Base-by-base conservation (phyloP, 2,329 filamentous ascomycete species). In the Diaporthe citri region DNA sequence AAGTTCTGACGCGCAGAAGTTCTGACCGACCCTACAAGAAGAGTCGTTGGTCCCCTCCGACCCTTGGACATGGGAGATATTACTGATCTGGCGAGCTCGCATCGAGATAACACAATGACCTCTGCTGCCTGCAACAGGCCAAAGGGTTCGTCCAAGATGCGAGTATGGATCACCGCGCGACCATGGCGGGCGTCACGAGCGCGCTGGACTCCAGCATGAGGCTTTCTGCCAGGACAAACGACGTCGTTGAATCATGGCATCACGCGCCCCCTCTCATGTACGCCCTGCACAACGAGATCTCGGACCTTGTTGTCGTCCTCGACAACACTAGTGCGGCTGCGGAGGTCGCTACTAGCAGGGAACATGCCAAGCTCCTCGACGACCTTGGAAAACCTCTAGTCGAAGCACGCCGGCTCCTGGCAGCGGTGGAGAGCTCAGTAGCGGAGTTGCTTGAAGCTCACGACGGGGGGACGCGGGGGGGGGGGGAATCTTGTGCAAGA, bases 1-100 rank as follows among this genome's bases (percentile, higher is more conserved):
- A 64, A 17, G 15, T 31, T 7, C 17, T 64, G 60, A 64, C 60
- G 60, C 41, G 41, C 15, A 64, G 39, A 64, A 34, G 60, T 48
- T 48, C 28, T 64, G 41, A 15, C 41, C 28, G 39, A 13, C 4
- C 39, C 15, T 34, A 34, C 25, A 64, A 64, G 10, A 64, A 48
- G 34, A 39, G 41, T 20, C 1, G 9, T 17, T 48, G 41, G 10
- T 15, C 17, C 60, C 41, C 41, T 48, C 39, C 17, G 25, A 4
- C 12, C 8, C 6, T 48, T 6, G 17, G 9, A 31, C 12, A 0
- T 28, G 60, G 41, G 25, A 41, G 34, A 3, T 25, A 3, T 25
- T 2, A 5, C 34, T 46, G 20, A 1, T 28, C 20, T 2, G 9
- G 10, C 12, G 28, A n/a, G 25, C 25, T 34, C 10, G 12, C 1